Evolutionary conservation across 805 yeast species (phyloP).

Genomic region (Zygosaccharomyces kombuchaensis): DNA sequence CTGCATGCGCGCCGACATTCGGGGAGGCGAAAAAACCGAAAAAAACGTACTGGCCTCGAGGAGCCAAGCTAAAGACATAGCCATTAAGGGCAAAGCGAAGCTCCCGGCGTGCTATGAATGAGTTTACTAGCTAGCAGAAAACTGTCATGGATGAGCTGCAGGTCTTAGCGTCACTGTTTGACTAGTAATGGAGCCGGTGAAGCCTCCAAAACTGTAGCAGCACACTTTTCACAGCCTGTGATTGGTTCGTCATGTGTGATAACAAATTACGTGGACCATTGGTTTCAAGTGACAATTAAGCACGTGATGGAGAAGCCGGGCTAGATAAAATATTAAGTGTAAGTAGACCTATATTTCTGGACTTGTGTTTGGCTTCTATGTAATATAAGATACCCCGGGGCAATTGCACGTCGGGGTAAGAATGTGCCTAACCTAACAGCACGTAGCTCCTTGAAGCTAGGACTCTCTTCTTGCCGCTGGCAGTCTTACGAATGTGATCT

Average conservation of each 20-base stretch:
- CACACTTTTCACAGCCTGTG: conserved; percentile 3
- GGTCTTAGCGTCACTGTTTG: neutral
- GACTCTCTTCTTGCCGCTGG: neutral
- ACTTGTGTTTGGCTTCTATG: too few relatives aligned
- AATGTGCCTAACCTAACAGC: too few relatives aligned
- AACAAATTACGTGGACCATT: neutral
- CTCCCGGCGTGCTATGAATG: neutral
- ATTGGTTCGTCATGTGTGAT: conserved; percentile 4
- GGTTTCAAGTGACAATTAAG: too few relatives aligned
- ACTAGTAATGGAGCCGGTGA: neutral
- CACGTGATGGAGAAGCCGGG: neutral
- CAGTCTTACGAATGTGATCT: conserved; percentile 6
- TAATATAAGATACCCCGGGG: too few relatives aligned
- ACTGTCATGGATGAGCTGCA: too few relatives aligned
- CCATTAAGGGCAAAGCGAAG: neutral
- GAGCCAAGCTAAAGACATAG: neutral
- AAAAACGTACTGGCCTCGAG: neutral
- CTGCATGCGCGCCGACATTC: conserved; percentile 6
- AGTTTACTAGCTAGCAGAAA: neutral
- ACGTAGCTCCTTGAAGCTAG: too few relatives aligned
- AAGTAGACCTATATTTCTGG: too few relatives aligned
- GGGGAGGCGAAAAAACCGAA: neutral
- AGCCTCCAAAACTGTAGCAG: neutral
- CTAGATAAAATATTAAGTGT: too few relatives aligned
- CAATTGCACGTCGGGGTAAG: too few relatives aligned